These are phyloP conservation scores for Selaginella tamariscina DNA, from an alignment of 75 land plant species.

Conservation along the genomic window DNA sequence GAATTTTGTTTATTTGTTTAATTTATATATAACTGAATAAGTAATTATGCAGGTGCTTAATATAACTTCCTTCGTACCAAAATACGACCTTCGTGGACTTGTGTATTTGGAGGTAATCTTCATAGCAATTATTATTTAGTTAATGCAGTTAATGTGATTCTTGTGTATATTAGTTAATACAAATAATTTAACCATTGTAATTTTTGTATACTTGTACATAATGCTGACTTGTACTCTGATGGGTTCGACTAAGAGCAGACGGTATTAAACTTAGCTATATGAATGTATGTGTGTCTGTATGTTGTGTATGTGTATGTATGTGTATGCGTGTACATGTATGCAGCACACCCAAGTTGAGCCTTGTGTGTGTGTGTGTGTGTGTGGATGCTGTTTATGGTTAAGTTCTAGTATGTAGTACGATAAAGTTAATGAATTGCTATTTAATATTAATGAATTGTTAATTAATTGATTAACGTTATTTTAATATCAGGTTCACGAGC, in stretches of 20 bases:
- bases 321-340: no score
- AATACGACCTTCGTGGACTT: constrained; percentile 24
- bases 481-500: constrained; percentile 26
- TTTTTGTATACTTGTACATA: background rate
- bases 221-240: constrained; percentile 8
- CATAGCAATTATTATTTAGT: background rate
- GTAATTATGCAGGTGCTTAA: constrained; percentile 11
- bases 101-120: constrained; percentile 15
- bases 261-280: no score
- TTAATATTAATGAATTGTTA: no score
- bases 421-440: background rate
- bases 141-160: background rate
- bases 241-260: constrained; percentile 17
- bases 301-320: no score
- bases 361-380: no score
- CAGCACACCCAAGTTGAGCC: background rate
- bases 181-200: background rate
- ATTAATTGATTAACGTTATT: no score
- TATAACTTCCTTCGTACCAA: constrained; percentile 18
- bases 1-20: no score
- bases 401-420: background rate
- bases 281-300: no score
- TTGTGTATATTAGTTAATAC: background rate
- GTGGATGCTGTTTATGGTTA: background rate
- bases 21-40: no score